A percentile compares a stretch with the other conserved stretches of the same genome.
Evolutionary conservation across 371 early-diverging fungal genomes (phyloP).

Genomic region (Sporodiniella umbellata): DNA sequence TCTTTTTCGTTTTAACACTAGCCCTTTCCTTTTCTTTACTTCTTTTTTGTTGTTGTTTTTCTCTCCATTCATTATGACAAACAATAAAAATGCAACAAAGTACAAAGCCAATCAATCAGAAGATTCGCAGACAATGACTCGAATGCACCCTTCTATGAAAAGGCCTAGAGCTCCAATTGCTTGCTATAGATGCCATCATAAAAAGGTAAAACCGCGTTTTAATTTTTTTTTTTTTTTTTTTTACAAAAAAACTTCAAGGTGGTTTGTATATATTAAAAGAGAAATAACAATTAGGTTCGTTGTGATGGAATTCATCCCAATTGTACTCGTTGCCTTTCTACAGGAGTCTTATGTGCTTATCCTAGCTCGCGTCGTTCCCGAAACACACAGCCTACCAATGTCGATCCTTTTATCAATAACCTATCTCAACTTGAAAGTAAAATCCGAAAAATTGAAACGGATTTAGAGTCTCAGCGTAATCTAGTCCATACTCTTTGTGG

Average conservation of each 20-base stretch:
- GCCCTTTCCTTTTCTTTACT: background rate
- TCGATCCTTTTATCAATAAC: constrained; percentile 46
- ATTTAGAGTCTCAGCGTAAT: constrained; percentile 32
- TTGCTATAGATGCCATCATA: constrained; percentile 32
- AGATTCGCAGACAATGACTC: background rate
- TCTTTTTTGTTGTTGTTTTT: no score
- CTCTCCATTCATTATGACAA: constrained; percentile 1
- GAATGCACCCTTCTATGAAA: constrained; percentile 17
- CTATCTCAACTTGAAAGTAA: constrained; percentile 37
- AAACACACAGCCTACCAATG: constrained; percentile 41
- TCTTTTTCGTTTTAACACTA: background rate
- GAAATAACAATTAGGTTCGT: constrained; percentile 26
- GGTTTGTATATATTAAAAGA: background rate
- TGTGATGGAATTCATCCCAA: constrained; percentile 44
- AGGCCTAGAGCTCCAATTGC: constrained; percentile 34
- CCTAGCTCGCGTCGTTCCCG: constrained; percentile 42
- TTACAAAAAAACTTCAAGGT: background rate
- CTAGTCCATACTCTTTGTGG: constrained; percentile 23
- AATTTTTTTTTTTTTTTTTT: no score
- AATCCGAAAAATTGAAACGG: constrained; percentile 39
- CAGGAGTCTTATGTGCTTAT: constrained; percentile 40
- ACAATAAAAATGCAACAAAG: background rate
- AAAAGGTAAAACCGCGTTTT: constrained; percentile 18
- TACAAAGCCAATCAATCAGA: background rate
- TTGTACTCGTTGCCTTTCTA: constrained; percentile 37